Conservation (phyloP, 257 asterid species). For the Coffea eugenioides region DNA sequence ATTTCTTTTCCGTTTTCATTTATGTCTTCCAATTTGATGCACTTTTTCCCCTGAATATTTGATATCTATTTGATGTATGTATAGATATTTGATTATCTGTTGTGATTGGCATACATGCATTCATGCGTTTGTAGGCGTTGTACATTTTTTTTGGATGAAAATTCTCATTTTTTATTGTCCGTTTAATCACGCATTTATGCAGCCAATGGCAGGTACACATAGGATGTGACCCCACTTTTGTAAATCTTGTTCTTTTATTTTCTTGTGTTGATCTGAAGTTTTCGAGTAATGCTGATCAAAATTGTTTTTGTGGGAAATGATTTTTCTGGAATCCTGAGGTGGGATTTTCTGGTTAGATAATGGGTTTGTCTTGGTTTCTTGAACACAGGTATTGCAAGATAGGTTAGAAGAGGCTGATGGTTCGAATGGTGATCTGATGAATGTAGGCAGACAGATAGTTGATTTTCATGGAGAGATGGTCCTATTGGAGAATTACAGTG, state of each 20-base stretch:
- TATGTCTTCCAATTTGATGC: not conserved
- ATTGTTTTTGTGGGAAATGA: not conserved
- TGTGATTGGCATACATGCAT: not conserved
- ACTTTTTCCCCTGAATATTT: not conserved
- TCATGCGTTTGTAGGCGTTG: not conserved
- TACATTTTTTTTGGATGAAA: too few species aligned
- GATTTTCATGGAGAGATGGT: slow-evolving; percentile 94
- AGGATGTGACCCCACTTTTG: too few species aligned
- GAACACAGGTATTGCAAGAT: slow-evolving; percentile 56
- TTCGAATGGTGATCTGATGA: slow-evolving; percentile 48
- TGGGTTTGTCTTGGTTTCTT: not conserved
- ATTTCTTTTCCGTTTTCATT: not conserved
- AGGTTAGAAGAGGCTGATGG: slow-evolving; percentile 40
- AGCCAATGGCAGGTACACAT: too few species aligned
- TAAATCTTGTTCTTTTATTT: too few species aligned
- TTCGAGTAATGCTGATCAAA: not conserved
- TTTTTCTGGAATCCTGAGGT: not conserved
- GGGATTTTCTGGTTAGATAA: not conserved
- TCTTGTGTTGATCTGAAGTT: not conserved
- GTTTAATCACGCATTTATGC: too few species aligned
- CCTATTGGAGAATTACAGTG: slow-evolving; percentile 77
- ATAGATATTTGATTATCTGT: not conserved
- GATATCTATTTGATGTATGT: not conserved
- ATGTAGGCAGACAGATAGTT: slow-evolving; percentile 59
- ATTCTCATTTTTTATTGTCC: too few species aligned